phyloP scores from a whole-genome alignment of 2,329 filamentous ascomycete genomes.

The Tolypocladium album region DNA sequence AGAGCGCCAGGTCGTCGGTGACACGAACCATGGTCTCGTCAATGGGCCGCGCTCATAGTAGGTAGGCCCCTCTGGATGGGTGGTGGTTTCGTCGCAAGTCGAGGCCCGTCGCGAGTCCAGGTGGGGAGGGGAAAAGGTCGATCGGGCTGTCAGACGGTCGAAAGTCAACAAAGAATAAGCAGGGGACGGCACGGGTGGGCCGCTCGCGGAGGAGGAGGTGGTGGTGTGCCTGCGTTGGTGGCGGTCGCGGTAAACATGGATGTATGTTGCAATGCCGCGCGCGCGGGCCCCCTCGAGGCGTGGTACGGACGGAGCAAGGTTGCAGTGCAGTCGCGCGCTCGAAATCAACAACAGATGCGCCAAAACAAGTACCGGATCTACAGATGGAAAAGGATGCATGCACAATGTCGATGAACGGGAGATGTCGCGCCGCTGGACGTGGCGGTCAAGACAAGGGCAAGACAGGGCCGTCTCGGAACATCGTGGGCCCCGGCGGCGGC shows the following conservation, averaged over 20 bases:
- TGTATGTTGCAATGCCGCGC: background rate
- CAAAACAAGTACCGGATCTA: background rate
- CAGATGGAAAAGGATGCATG: background rate
- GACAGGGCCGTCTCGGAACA: background rate
- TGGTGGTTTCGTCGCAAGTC: conserved; percentile 7
- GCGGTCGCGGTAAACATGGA: background rate
- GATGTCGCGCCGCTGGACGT: background rate
- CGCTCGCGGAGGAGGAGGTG: background rate
- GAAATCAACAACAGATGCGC: background rate
- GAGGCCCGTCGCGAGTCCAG: background rate
- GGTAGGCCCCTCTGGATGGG: conserved; percentile 1
- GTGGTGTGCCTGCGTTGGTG: background rate
- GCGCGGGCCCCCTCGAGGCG: too few relatives aligned
- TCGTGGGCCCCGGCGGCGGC: background rate
- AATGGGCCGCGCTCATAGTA: conserved; percentile 13
- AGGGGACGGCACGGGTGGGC: conserved; percentile 5
- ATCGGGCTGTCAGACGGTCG: background rate
- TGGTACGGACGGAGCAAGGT: background rate
- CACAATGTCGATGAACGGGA: background rate
- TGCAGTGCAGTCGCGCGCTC: background rate
- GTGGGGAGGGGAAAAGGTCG: background rate
- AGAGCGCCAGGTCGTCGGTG: conserved; percentile 66
- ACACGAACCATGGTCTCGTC: conserved; percentile 67
- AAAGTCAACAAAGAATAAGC: background rate
- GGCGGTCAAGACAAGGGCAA: background rate